phyloP scores from a whole-genome alignment of 352 stramenopile genomes.

The Phytophthora brassicae region DNA sequence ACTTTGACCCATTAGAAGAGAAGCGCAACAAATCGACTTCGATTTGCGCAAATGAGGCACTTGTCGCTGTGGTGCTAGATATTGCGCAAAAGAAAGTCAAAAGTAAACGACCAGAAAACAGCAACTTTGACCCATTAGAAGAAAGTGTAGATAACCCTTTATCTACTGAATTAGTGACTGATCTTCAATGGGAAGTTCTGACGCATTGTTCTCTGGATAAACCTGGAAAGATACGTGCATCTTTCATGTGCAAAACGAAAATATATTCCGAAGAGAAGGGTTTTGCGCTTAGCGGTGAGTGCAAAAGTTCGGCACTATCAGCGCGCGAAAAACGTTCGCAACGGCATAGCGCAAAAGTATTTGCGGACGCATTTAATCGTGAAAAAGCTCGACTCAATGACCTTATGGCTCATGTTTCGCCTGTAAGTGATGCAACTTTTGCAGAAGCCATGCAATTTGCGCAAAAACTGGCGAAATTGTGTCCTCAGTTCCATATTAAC shows the following conservation, averaged over 20 bases:
- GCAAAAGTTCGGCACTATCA: conserved; percentile 33
- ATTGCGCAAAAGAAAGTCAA: conserved; percentile 64
- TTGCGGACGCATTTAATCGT: conserved; percentile 45
- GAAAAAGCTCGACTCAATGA: conserved; percentile 61
- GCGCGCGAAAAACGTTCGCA: conserved; percentile 59
- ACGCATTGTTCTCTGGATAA: conserved; percentile 48
- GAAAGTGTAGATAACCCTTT: conserved; percentile 59
- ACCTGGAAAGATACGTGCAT: conserved; percentile 48
- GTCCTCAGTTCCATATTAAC: conserved; percentile 78
- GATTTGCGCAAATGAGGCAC: conserved; percentile 47
- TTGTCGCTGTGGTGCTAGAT: conserved; percentile 58
- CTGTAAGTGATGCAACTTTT: conserved; percentile 25
- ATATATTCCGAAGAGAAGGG: conserved; percentile 44
- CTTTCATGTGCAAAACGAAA: conserved; percentile 58
- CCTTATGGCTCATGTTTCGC: conserved; percentile 43
- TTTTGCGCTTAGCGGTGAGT: conserved; percentile 18
- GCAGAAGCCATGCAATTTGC: conserved; percentile 38
- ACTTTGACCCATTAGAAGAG: conserved; percentile 53
- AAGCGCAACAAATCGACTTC: too few relatives aligned
- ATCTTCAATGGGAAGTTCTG: conserved; percentile 80
- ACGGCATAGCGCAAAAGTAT: conserved; percentile 37
- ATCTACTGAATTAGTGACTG: conserved; percentile 50
- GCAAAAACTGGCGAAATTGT: conserved; percentile 40
- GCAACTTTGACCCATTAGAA: conserved; percentile 41
- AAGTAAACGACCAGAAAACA: conserved; percentile 35